Evolutionary conservation across 352 stramenopile genomes (phyloP).

Genomic region (Phytophthora pinifolia): DNA sequence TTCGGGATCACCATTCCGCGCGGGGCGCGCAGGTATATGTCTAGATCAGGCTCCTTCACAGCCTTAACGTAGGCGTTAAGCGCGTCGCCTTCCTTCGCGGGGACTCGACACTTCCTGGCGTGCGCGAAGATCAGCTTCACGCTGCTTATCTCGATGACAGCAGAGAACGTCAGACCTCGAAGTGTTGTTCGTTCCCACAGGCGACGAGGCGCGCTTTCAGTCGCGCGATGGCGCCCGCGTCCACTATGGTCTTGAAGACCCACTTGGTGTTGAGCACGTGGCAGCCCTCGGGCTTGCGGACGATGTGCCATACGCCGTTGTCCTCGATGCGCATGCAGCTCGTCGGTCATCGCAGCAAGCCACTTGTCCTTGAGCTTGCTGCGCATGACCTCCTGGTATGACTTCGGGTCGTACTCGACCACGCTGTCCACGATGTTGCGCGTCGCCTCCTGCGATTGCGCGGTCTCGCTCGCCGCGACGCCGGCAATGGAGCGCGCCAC

Average conservation of each 20-base stretch:
- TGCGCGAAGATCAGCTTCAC: slow-evolving; percentile 22
- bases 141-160: slow-evolving; percentile 29
- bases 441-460: not conserved
- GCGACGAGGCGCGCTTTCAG: slow-evolving; percentile 29
- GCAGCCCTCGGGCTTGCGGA: too few relatives aligned
- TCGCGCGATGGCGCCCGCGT: slow-evolving; percentile 7
- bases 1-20: not conserved
- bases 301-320: too few relatives aligned
- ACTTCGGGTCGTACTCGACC: too few relatives aligned
- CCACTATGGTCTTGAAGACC: slow-evolving; percentile 30
- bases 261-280: slow-evolving; percentile 11
- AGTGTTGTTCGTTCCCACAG: too few relatives aligned
- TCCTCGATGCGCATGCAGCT: too few relatives aligned
- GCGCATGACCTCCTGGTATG: too few relatives aligned
- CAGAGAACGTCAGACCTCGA: too few relatives aligned
- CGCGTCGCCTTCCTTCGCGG: slow-evolving; percentile 23
- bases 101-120: slow-evolving; percentile 5
- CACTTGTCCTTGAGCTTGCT: too few relatives aligned
- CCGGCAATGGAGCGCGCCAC: not conserved
- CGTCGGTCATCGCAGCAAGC: too few relatives aligned
- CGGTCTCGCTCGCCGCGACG: not conserved
- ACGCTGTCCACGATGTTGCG: not conserved
- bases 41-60: slow-evolving; percentile 7
- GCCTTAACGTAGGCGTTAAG: slow-evolving; percentile 35
- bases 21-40: slow-evolving; percentile 20